phyloP scores from a whole-genome alignment of 805 yeast species.

The Saccharomyces kudriavzevii region DNA sequence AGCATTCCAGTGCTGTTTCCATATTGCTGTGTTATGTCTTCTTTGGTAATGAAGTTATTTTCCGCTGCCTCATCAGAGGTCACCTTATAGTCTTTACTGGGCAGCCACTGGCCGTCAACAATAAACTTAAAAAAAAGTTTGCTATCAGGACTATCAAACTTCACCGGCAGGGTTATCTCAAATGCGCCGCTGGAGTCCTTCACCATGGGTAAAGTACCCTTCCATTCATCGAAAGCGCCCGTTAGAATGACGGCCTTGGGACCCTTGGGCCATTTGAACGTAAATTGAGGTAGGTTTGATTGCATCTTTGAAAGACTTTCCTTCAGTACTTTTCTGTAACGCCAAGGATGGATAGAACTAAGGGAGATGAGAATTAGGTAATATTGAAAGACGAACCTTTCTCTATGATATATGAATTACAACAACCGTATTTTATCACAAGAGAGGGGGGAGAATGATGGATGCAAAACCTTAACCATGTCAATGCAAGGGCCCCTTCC shows the following conservation, averaged over 20 bases:
- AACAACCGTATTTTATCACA: background rate
- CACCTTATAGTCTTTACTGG: slow-evolving; percentile 33
- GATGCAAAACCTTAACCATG: background rate
- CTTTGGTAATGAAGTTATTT: slow-evolving; percentile 30
- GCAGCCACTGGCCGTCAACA: slow-evolving; percentile 61
- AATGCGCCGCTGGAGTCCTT: slow-evolving; percentile 53
- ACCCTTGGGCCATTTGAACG: slow-evolving; percentile 40
- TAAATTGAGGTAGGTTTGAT: slow-evolving; percentile 7
- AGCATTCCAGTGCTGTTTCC: background rate
- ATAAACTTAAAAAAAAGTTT: slow-evolving; percentile 46
- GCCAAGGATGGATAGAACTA: background rate
- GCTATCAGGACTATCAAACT: slow-evolving; percentile 25
- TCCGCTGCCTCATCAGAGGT: slow-evolving; percentile 34
- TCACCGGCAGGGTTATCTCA: slow-evolving; percentile 46
- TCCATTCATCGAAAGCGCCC: slow-evolving; percentile 65
- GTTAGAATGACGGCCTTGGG: slow-evolving; percentile 51
- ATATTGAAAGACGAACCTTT: background rate
- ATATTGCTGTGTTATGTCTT: background rate
- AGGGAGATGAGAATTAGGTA: background rate
- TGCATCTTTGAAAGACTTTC: background rate
- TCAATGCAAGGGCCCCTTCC: background rate
- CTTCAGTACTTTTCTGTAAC: background rate
- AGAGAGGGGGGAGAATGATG: background rate
- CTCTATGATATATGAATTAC: background rate
- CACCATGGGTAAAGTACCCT: slow-evolving; percentile 46